A percentile compares a stretch with the other conserved stretches of the same genome.
Evolutionary conservation across 2,329 filamentous ascomycete genomes (phyloP).

Genomic region (Cryphonectria radicalis): DNA sequence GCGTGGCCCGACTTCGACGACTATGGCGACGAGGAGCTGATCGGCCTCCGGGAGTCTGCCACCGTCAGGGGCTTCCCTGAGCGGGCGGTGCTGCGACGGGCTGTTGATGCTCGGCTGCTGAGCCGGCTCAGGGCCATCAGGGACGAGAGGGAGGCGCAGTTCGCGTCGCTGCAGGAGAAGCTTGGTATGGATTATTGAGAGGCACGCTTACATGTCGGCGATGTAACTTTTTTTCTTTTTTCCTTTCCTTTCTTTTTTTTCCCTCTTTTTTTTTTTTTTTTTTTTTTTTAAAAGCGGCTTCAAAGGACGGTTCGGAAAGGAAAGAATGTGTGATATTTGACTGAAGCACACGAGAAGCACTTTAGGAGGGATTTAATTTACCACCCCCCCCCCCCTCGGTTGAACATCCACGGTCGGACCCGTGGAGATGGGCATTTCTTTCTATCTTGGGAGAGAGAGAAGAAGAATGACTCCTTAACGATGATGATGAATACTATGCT

Average conservation of each 20-base stretch:
- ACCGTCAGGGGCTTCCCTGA: conserved; percentile 41
- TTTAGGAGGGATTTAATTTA: not conserved
- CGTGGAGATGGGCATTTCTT: too few species aligned
- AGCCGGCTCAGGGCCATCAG: conserved; percentile 39
- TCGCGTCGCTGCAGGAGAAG: conserved; percentile 25
- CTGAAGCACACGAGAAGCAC: not conserved
- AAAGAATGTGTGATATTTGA: not conserved
- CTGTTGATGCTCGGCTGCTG: conserved; percentile 47
- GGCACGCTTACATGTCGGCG: not conserved
- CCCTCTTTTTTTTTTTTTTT: not conserved
- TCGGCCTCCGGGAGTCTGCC: conserved; percentile 39
- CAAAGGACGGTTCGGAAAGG: not conserved
- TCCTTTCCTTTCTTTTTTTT: too few species aligned
- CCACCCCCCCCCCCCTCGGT: too few species aligned
- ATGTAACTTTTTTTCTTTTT: not conserved
- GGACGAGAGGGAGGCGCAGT: conserved; percentile 32
- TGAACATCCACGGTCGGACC: too few species aligned
- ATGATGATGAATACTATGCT: too few species aligned
- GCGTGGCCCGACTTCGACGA: conserved; percentile 37
- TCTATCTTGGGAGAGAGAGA: too few species aligned
- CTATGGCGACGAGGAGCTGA: conserved; percentile 38
- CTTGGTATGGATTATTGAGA: not conserved
- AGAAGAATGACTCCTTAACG: too few species aligned
- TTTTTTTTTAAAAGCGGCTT: not conserved
- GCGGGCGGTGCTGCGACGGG: conserved; percentile 42